Percentiles rank a stretch among this genome's conserved stretches.
These are phyloP conservation scores for Aspergillus tamarii DNA, from an alignment of 2,329 filamentous ascomycete species.

Conservation along the genomic window DNA sequence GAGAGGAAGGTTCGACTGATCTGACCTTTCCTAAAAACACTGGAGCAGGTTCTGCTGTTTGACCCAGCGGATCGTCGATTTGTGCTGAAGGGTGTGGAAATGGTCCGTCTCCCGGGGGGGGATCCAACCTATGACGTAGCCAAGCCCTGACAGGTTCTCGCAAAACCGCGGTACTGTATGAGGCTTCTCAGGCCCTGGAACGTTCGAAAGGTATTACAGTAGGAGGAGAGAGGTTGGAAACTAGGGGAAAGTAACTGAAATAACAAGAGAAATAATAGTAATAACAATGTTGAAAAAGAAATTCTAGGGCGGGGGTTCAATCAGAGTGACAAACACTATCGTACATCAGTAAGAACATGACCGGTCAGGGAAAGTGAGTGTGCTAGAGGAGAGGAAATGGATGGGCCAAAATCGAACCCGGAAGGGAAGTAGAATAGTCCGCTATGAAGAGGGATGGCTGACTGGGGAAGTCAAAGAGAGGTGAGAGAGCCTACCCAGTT, in stretches of 20 bases:
- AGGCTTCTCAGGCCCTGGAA: slow-evolving; percentile 3
- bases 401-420: slow-evolving; percentile 21
- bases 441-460: slow-evolving; percentile 12
- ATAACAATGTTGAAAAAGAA: background rate
- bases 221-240: background rate
- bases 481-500: background rate
- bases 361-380: slow-evolving; percentile 9
- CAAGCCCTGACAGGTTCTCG: slow-evolving; percentile 23
- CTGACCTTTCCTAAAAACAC: slow-evolving; percentile 26
- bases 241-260: background rate
- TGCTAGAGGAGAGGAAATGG: slow-evolving; percentile 9
- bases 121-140: slow-evolving; percentile 36
- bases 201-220: background rate
- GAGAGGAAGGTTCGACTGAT: slow-evolving; percentile 21
- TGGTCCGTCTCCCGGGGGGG: slow-evolving; percentile 31
- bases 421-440: slow-evolving; percentile 31
- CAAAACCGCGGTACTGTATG: slow-evolving; percentile 22
- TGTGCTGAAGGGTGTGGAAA: slow-evolving; percentile 22
- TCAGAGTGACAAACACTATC: background rate
- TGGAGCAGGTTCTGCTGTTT: slow-evolving; percentile 22
- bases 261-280: background rate
- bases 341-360: background rate
- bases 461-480: background rate
- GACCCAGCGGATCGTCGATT: slow-evolving; percentile 26
- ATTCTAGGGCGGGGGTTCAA: background rate